Base-by-base conservation (phyloP, 352 stramenopile genomes). In the Pythium phragmitis region DNA sequence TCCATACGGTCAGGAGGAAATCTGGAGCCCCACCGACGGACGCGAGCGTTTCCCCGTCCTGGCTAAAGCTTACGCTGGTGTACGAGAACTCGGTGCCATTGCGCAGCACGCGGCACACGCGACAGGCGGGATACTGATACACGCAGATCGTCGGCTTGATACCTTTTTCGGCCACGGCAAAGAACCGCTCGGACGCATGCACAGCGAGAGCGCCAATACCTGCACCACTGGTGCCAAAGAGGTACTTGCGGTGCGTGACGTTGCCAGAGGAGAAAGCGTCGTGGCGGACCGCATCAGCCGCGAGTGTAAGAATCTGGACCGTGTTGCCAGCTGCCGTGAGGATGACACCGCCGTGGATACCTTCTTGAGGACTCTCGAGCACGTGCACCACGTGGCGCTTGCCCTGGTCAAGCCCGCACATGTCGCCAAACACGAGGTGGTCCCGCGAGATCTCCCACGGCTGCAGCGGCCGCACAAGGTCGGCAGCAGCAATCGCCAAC, bases 1-100 rank as follows among this genome's bases (percentile, higher is more conserved):
- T 85, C 93, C 94, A 98, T 34, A 98, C 83, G 1, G 93, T 98
- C 17, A 98, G 66, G 58, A 97, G 51, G 57, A 90, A 98, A 68
- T 98, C 94, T 1, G 94, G 94, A 0, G 77, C 69, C 7, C 69
- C 75, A 0, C 90, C 89, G 7, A 98, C 91, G 0, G 90, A 96
- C 48, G 92, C 92, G 4, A 98, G 66, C 37, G 88, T 97, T 11
- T 92, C 76, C 37, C 91, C 93, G 47, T 93, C 85, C 14, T 78
- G 65, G 60, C 79, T 92, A 58, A 94, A 94, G 36, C 66, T 69
- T 6, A 92, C 64, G 54, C 83, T 89, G 46, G 76, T 85, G 62
- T 97, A 98, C 19, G 76, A 73, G 17, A 71, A 59, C 62, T 98
- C 90, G 0, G 93, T 96, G 28, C 93, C 92, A 55, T 88, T 87